Evolutionary conservation across 495 filamentous ascomycete genomes (phyloP).

Genomic region (Patellaria atrata): DNA sequence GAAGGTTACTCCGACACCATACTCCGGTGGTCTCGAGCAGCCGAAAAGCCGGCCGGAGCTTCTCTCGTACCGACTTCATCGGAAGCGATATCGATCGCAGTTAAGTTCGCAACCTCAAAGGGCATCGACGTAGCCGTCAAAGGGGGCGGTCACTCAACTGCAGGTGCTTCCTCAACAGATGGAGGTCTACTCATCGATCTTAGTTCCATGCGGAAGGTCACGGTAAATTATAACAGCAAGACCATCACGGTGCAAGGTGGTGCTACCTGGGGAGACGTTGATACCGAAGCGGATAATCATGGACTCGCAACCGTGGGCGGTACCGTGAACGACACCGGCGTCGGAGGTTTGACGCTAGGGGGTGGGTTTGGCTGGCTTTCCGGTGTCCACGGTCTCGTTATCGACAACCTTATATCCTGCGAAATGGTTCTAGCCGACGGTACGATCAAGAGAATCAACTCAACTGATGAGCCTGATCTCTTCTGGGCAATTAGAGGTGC

Average conservation of each 20-base stretch:
- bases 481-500: constrained; percentile 29
- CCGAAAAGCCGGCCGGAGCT: too few species aligned
- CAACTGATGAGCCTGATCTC: constrained; percentile 22
- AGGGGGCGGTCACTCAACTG: constrained; percentile 40
- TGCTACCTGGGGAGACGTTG: constrained; percentile 41
- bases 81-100: too few species aligned
- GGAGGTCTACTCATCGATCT: constrained; percentile 44
- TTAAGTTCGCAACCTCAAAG: too few species aligned
- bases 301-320: constrained; percentile 44
- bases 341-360: constrained; percentile 44
- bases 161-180: constrained; percentile 34
- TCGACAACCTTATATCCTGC: constrained; percentile 38
- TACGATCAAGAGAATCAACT: constrained; percentile 27
- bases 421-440: constrained; percentile 40
- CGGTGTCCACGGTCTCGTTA: constrained; percentile 34
- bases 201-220: constrained; percentile 35
- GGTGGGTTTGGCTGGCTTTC: constrained; percentile 43
- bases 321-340: constrained; percentile 44
- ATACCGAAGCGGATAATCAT: constrained; percentile 33
- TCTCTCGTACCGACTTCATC: too few species aligned
- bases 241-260: constrained; percentile 40
- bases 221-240: constrained; percentile 30
- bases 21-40: too few species aligned
- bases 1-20: too few species aligned
- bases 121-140: constrained; percentile 36